Evolutionary conservation across 1,284 basidiomycete species (phyloP).

Genomic region (Austroboletus niveus): DNA sequence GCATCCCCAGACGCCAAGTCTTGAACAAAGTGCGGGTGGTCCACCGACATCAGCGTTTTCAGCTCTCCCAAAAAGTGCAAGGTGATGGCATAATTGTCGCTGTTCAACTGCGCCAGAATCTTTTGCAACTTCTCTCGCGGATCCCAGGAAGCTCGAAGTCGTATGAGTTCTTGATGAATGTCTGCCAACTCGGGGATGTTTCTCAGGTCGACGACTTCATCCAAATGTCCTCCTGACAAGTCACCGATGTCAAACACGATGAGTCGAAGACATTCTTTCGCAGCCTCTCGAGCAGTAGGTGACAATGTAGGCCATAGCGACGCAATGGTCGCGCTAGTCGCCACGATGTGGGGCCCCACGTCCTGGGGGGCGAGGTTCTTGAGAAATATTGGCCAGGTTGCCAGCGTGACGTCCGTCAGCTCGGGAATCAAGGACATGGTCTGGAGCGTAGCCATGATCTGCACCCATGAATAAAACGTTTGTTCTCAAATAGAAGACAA

Average conservation of each 20-base stretch:
- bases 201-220: constrained; percentile 80
- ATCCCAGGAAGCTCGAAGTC: constrained; percentile 50
- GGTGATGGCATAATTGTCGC: constrained; percentile 83
- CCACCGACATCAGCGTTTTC: constrained; percentile 56
- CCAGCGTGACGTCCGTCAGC: constrained; percentile 76
- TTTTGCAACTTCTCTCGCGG: constrained; percentile 60
- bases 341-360: constrained; percentile 82
- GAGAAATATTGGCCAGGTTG: constrained; percentile 83
- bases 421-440: constrained; percentile 75
- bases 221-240: constrained; percentile 46
- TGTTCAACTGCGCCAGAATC: constrained; percentile 73
- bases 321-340: constrained; percentile 85
- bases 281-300: constrained; percentile 49
- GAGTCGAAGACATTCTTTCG: constrained; percentile 64
- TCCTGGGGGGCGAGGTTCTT: constrained; percentile 69
- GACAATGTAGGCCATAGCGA: constrained; percentile 75
- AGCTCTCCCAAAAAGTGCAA: constrained; percentile 79
- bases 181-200: constrained; percentile 64
- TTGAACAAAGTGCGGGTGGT: constrained; percentile 55
- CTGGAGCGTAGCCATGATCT: constrained; percentile 98
- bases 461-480: constrained; percentile 17
- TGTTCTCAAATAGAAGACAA: not conserved
- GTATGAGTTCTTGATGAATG: constrained; percentile 47
- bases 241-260: constrained; percentile 67
- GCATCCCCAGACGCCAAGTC: constrained; percentile 77